Evolutionary conservation across 306 rosid genomes (phyloP).

Genomic region (Vigna angularis): DNA sequence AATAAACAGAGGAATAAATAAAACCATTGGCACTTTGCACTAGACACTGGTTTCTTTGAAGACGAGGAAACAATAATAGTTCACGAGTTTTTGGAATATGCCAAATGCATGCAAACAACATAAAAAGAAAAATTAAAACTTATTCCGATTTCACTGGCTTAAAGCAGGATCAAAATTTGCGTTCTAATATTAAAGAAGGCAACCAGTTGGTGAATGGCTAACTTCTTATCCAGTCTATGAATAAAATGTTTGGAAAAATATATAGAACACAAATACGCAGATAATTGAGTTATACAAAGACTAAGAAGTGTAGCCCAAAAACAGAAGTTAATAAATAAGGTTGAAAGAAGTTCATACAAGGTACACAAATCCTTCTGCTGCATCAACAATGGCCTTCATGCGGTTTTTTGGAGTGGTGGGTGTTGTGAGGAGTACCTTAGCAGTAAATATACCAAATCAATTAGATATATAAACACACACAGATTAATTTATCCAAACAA

Average conservation of each 20-base stretch:
- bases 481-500: slow-evolving; percentile 1
- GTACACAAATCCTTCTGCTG: slow-evolving; percentile 84
- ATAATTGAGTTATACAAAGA: background rate
- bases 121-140: background rate
- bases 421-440: slow-evolving; percentile 89
- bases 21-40: background rate
- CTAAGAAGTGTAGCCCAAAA: slow-evolving; percentile 15
- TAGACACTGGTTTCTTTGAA: background rate
- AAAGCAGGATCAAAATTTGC: background rate
- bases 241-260: slow-evolving; percentile 17
- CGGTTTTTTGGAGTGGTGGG: slow-evolving; percentile 83
- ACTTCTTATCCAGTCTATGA: background rate
- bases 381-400: slow-evolving; percentile 88
- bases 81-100: slow-evolving; percentile 5
- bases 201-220: slow-evolving; percentile 34
- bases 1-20: background rate
- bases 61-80: background rate
- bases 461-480: background rate
- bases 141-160: slow-evolving; percentile 1
- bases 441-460: slow-evolving; percentile 35
- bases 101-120: slow-evolving; percentile 3
- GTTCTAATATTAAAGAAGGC: background rate
- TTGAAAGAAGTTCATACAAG: slow-evolving; percentile 62
- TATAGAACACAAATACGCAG: slow-evolving; percentile 3
- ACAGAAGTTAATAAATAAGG: slow-evolving; percentile 13